These are phyloP conservation scores for Blepharisma japonicum DNA, from an alignment of 73 alveolate species.

Conservation along the genomic window DNA sequence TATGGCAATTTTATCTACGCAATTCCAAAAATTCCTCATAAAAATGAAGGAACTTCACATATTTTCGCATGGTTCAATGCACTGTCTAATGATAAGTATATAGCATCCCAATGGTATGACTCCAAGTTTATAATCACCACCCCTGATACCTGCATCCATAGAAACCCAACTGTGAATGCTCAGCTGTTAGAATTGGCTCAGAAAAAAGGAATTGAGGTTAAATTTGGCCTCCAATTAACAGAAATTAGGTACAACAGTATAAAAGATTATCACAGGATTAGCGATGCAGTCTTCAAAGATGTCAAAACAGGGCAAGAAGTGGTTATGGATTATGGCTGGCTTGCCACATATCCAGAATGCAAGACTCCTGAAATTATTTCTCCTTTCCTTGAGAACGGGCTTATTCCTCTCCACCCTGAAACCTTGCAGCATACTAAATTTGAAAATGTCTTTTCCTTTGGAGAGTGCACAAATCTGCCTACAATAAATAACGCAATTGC, in stretches of 20 bases:
- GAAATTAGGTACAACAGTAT: constrained; percentile 18
- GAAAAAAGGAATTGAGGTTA: constrained; percentile 13
- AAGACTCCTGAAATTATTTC: constrained; percentile 12
- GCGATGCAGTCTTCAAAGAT: constrained; percentile 5
- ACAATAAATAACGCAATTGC: constrained; percentile 29
- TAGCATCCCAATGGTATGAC: not conserved
- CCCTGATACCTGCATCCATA: constrained; percentile 20
- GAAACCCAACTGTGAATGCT: constrained; percentile 22
- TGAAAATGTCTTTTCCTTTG: constrained; percentile 10
- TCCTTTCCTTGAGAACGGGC: not conserved
- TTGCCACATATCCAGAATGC: constrained; percentile 19
- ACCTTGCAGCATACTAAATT: not conserved
- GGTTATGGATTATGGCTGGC: constrained; percentile 4
- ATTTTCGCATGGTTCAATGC: not conserved
- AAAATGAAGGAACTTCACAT: constrained; percentile 31
- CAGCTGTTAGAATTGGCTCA: constrained; percentile 6
- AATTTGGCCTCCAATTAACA: not conserved
- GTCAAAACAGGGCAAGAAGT: constrained; percentile 7
- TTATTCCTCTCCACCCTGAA: not conserved
- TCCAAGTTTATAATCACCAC: constrained; percentile 27
- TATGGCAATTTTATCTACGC: constrained; percentile 25
- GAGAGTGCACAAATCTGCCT: constrained; percentile 13
- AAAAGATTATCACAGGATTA: constrained; percentile 16
- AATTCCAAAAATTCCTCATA: constrained; percentile 29
- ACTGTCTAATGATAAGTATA: constrained; percentile 13